Conservation (phyloP, 2,329 filamentous ascomycete genomes). For the Trichophaea hybrida region DNA sequence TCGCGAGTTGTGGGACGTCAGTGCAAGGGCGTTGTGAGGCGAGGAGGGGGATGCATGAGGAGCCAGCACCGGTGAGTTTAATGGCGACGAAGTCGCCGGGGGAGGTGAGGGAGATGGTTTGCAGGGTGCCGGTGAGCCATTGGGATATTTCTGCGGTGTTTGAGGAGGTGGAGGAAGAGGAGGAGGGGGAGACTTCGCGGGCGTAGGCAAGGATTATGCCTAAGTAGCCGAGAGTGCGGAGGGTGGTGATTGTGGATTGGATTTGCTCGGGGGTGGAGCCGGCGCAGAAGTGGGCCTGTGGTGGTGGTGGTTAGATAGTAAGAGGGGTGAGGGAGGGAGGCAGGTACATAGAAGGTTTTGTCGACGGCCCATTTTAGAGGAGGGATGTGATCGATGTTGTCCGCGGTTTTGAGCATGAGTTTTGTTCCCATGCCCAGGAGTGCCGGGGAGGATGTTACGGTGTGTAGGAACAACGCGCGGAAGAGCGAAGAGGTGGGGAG, state of each 20-base stretch:
- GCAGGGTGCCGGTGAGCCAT: conserved; percentile 61
- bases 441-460: conserved; percentile 16
- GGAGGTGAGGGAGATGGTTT: conserved; percentile 31
- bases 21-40: conserved; percentile 48
- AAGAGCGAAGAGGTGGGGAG: conserved; percentile 16
- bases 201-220: conserved; percentile 79
- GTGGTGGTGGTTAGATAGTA: background rate
- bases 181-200: conserved; percentile 50
- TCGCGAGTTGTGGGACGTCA: conserved; percentile 49
- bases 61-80: conserved; percentile 64
- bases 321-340: background rate
- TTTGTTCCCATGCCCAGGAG: conserved; percentile 12
- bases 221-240: conserved; percentile 63
- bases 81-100: conserved; percentile 42
- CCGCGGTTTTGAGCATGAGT: conserved; percentile 12
- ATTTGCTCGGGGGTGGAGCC: conserved; percentile 62
- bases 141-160: conserved; percentile 48
- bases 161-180: conserved; percentile 35
- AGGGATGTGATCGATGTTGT: conserved; percentile 11
- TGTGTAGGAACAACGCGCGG: conserved; percentile 20
- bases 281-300: conserved; percentile 66
- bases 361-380: conserved; percentile 19
- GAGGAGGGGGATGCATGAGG: conserved; percentile 43
- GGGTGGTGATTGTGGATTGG: conserved; percentile 44
- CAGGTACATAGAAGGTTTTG: conserved; percentile 19